These are phyloP conservation scores for Myriosclerotinia curreyana DNA, from an alignment of 2,329 filamentous ascomycete genomes.

Conservation along the genomic window DNA sequence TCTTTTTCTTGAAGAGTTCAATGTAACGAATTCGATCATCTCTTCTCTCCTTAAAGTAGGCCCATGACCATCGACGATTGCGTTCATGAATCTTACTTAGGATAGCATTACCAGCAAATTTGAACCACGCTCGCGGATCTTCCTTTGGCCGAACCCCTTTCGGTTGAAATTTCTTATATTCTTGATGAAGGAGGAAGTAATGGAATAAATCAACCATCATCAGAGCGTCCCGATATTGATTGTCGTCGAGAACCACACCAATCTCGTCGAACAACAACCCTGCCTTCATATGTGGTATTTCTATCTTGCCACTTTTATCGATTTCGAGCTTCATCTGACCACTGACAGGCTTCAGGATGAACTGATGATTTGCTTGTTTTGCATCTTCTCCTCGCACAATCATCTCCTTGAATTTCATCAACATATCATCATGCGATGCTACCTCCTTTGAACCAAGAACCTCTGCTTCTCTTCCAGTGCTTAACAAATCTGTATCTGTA, in stretches of 20 bases:
- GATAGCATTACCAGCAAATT: conserved; percentile 85
- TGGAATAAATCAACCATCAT: conserved; percentile 99
- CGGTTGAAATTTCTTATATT: conserved; percentile 90
- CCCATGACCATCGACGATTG: conserved; percentile 94
- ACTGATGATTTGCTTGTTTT: conserved; percentile 66
- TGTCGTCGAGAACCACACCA: conserved; percentile 92
- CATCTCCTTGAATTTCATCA: conserved; percentile 72
- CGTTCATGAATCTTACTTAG: conserved; percentile 91
- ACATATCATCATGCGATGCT: conserved; percentile 71
- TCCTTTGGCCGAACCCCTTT: conserved; percentile 78
- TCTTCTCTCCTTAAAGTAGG: conserved; percentile 85
- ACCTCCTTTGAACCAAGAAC: conserved; percentile 55
- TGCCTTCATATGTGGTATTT: conserved; percentile 83
- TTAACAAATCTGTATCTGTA: conserved; percentile 82
- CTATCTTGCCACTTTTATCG: conserved; percentile 82
- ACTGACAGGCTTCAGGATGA: conserved; percentile 92
- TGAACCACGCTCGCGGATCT: conserved; percentile 87
- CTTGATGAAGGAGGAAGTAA: conserved; percentile 95
- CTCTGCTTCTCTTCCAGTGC: conserved; percentile 72
- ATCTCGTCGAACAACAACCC: conserved; percentile 94
- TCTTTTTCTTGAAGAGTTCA: conserved; percentile 91
- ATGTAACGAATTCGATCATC: conserved; percentile 90
- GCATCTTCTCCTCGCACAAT: conserved; percentile 68
- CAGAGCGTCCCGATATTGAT: conserved; percentile 93
- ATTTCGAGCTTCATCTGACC: conserved; percentile 93